A percentile compares a stretch with the other conserved stretches of the same genome.
Evolutionary conservation across 768 basidiomycete genomes (phyloP).

Genomic region (Hirschioporus abietinus): DNA sequence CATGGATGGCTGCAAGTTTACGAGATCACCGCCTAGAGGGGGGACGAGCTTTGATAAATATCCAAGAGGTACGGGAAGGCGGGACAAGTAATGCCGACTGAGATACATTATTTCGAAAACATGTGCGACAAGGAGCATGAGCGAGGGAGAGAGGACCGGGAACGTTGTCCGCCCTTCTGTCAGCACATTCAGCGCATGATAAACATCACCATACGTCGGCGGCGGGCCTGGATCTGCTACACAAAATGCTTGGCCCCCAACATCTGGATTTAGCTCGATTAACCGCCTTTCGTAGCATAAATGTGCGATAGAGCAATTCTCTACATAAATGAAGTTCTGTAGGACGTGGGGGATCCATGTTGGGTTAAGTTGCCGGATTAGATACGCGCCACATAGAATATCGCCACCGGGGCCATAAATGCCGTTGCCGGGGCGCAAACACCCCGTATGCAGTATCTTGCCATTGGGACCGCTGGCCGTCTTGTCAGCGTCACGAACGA

Average conservation of each 20-base stretch:
- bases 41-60: constrained; percentile 30
- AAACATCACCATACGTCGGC: constrained; percentile 58
- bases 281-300: constrained; percentile 69
- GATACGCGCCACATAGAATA: constrained; percentile 58
- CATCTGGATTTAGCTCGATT: constrained; percentile 54
- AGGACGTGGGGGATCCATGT: constrained; percentile 56
- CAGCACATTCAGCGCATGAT: constrained; percentile 48
- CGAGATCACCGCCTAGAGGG: constrained; percentile 39
- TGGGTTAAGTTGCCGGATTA: constrained; percentile 53
- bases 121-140: constrained; percentile 60
- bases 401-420: constrained; percentile 75
- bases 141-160: constrained; percentile 50
- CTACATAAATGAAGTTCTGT: constrained; percentile 67
- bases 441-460: constrained; percentile 55
- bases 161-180: constrained; percentile 54
- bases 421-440: constrained; percentile 74
- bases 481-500: constrained; percentile 38
- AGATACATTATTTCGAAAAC: constrained; percentile 53
- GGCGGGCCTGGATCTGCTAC: constrained; percentile 63
- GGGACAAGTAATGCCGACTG: constrained; percentile 33
- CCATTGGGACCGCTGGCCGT: constrained; percentile 29
- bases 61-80: constrained; percentile 18
- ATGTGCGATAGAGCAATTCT: constrained; percentile 71
- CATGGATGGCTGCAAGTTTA: constrained; percentile 55
- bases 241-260: constrained; percentile 68